Evolutionary conservation across 108 stramenopile genomes (phyloP), one percentile per base, ranked within the genome.

Genomic region (Fistulifera solaris): DNA sequence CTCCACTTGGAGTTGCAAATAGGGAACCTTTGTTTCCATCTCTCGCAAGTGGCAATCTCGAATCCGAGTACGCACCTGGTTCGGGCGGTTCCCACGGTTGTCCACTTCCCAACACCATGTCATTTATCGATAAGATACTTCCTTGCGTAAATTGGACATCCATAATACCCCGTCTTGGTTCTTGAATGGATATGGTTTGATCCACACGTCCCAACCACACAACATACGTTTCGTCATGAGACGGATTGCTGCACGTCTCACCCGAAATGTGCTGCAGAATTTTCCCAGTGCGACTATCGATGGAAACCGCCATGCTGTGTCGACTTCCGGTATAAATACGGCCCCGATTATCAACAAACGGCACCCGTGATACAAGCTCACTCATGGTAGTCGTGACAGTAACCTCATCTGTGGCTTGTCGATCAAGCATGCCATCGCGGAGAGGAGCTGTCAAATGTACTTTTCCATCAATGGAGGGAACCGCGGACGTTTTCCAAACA

Each of bases 121-220:
- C 85, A 46, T 64, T 59, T 0, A 90, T 78, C 56, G 76, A 72
- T 44, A 81, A 55, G 17, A 90, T 60, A 51, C 85, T 75, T 10
- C 80, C 64, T 16, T 72, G 54, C 23, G 82, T 77, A 56, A 86
- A 86, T 68, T 81, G 61, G 10, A 78, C 80, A 66, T 86, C 85
- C 18, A 70, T 60, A 1, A 62, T 67, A 19, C 81, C 81, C 26
- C 75, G 75, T 48, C 63, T 57, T 40, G 86, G 79, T 59, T 93
- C 83, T 40, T 87, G 80, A 40, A 93, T 75, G 0, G 75, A 70
- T 16, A 93, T 74, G 0, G 65, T 52, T 57, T 85, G 59, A 62
- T 93, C 91, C 1, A 86, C 71, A 57, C 87, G 54, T n/a, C 91
- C 91, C 17, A 93, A 69, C 91, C 91, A 93, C 21, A 93, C 72